Evolutionary conservation across 768 basidiomycete species (phyloP).

Genomic region (Lyophyllum shimeji): DNA sequence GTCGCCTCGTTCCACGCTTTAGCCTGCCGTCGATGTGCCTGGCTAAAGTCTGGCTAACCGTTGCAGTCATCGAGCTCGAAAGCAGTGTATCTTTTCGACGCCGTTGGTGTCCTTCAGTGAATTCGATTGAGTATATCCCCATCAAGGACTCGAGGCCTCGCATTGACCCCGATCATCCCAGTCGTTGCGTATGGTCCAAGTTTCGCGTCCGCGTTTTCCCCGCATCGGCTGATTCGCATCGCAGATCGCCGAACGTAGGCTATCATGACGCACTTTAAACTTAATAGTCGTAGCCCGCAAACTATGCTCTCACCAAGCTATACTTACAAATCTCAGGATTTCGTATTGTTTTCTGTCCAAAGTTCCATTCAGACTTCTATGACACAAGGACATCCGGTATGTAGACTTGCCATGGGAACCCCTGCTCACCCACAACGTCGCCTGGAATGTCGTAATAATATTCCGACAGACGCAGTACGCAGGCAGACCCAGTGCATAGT

Average conservation of each 20-base stretch:
- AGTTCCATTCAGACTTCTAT: too few relatives aligned
- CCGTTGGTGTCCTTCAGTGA: too few relatives aligned
- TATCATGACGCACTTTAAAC: constrained; percentile 11
- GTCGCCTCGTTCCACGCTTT: not conserved
- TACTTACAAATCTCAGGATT: not conserved
- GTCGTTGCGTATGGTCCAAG: not conserved
- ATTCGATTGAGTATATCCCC: not conserved
- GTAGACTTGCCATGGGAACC: not conserved
- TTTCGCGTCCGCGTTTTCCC: not conserved
- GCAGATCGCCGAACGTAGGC: constrained; percentile 11
- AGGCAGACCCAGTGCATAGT: not conserved
- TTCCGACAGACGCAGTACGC: not conserved
- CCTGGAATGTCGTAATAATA: not conserved
- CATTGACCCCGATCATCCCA: not conserved
- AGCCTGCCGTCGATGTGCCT: not conserved
- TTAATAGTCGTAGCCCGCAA: constrained; percentile 2
- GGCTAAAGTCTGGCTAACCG: too few relatives aligned
- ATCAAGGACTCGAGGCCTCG: not conserved
- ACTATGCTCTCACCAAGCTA: not conserved
- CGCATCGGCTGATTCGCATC: constrained; percentile 4
- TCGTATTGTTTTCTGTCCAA: not conserved
- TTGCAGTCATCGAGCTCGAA: not conserved
- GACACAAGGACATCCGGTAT: not conserved
- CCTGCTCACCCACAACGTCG: not conserved
- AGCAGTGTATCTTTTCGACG: not conserved